These are phyloP conservation scores for Scleroderma citrinum DNA, from an alignment of 768 basidiomycete species.

Conservation along the genomic window DNA sequence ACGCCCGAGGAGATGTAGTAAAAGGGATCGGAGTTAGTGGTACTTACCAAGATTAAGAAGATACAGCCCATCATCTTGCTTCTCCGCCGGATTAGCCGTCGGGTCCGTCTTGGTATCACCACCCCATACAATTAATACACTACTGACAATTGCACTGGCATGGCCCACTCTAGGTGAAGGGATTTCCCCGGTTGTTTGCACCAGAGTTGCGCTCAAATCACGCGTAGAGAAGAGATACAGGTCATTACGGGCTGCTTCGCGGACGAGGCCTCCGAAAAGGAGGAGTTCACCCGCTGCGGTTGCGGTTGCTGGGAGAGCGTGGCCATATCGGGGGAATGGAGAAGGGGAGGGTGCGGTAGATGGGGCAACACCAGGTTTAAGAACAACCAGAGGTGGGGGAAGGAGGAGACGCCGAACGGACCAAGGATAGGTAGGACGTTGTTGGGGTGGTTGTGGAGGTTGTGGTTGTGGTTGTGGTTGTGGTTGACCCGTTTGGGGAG, in stretches of 20 bases:
- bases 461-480: conserved; percentile 30
- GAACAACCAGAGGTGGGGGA: conserved; percentile 58
- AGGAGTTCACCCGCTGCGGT: conserved; percentile 86
- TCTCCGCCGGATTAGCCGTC: conserved; percentile 55
- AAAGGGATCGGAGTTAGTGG: background rate
- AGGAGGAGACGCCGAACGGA: conserved; percentile 67
- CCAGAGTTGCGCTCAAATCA: conserved; percentile 70
- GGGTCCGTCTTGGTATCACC: conserved; percentile 88
- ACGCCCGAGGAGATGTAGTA: background rate
- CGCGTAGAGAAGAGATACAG: conserved; percentile 84
- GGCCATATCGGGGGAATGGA: conserved; percentile 95
- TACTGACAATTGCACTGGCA: conserved; percentile 91
- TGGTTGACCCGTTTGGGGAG: conserved; percentile 20
- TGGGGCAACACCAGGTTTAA: conserved; percentile 58
- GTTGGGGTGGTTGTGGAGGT: conserved; percentile 26
- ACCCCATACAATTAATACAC: conserved; percentile 96
- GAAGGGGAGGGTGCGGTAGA: conserved; percentile 70
- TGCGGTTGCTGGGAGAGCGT: conserved; percentile 77
- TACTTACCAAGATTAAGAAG: conserved; percentile 85
- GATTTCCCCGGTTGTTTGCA: conserved; percentile 85
- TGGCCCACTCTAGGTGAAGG: conserved; percentile 94
- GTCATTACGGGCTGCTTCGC: conserved; percentile 86
- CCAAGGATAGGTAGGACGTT: conserved; percentile 77
- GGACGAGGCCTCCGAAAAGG: conserved; percentile 94
- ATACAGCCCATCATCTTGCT: conserved; percentile 90